Base-by-base conservation (phyloP, 139 green algal genomes). In the Chlorella sorokiniana region DNA sequence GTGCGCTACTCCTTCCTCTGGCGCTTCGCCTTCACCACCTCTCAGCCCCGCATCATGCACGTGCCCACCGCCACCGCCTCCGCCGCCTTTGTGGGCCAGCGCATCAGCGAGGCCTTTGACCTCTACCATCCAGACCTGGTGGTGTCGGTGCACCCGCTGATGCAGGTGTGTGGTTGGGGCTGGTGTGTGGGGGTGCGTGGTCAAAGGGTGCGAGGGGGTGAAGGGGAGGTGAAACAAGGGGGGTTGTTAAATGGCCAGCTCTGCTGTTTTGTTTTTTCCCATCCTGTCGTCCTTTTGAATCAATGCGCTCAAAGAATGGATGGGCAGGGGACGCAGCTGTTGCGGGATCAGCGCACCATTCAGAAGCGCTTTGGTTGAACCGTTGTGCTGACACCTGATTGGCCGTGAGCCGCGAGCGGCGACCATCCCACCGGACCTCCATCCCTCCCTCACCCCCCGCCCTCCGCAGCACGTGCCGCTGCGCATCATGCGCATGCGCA, bases 101-200 rank as follows among this genome's bases (percentile, higher is more conserved):
- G 67, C 16, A 65, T 94, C 16, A 77, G 65, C 22, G 71, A 85
- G 74, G 90, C 87, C 0, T 93, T 94, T 69, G 91, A 95, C 78
- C 54, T 86, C 10, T 94, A 92, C 79, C 74, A 93, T 40, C 93
- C 93, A 8, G 89, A 96, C 83, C 84, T 96, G 23, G 92, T 98
- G 72, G 94, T 99, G 35, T 97, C 91, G 18, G 96, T 99, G 70
- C 97, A 99, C 86, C 97, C 97, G 22, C 89, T 99, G 9, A 97
- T 99, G 93, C 96, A 99, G 93, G 48, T 83, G 37, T 1, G 69
- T 74, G 45, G 1, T 9, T 9, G 14, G n/a, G 64, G 40, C 25
- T 8, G 38, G 25, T 9, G 22, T 56, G 25, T 22, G 48, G 23
- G 33, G 20, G 20, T 11, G 48, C 48, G 14, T 56, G 48, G 48